A percentile compares a stretch with the other conserved stretches of the same genome.
Evolutionary conservation across 2,329 filamentous ascomycete genomes (phyloP).

Genomic region (Bipolaris sorokiniana): DNA sequence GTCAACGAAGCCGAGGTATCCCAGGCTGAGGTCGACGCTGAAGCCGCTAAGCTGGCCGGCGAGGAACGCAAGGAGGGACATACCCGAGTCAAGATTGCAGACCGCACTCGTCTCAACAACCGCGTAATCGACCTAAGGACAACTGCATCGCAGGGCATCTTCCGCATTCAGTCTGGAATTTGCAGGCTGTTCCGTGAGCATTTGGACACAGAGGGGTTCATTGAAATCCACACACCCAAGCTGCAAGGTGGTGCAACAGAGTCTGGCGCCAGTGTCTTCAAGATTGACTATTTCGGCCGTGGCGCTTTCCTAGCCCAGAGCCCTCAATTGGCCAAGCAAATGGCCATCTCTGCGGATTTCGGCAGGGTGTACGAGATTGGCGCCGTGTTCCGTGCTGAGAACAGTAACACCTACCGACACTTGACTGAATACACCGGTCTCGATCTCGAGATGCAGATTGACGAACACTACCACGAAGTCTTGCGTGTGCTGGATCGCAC

Average conservation of each 20-base stretch:
- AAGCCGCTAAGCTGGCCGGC: slow-evolving; percentile 47
- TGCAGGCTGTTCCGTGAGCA: slow-evolving; percentile 79
- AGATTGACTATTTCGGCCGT: slow-evolving; percentile 88
- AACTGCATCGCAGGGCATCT: slow-evolving; percentile 84
- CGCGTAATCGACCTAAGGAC: slow-evolving; percentile 85
- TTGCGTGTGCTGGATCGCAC: slow-evolving; percentile 77
- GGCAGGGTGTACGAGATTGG: slow-evolving; percentile 88
- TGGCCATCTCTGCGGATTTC: slow-evolving; percentile 89
- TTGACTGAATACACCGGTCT: slow-evolving; percentile 93
- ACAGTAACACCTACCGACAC: slow-evolving; percentile 93
- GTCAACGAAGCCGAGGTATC: slow-evolving; percentile 73
- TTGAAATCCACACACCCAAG: slow-evolving; percentile 94
- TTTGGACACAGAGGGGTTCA: slow-evolving; percentile 77
- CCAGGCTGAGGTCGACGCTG: slow-evolving; percentile 61
- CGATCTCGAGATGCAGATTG: slow-evolving; percentile 91
- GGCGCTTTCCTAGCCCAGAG: slow-evolving; percentile 89
- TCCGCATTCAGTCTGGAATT: slow-evolving; percentile 82
- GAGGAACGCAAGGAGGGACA: slow-evolving; percentile 63
- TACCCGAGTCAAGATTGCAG: slow-evolving; percentile 67
- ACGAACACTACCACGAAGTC: slow-evolving; percentile 88
- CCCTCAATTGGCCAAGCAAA: slow-evolving; percentile 90
- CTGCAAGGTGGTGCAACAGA: slow-evolving; percentile 89
- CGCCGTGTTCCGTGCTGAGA: slow-evolving; percentile 90
- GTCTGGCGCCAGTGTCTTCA: slow-evolving; percentile 89
- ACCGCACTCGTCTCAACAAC: slow-evolving; percentile 76